Evolutionary conservation across 1,284 basidiomycete species (phyloP).

Genomic region (Sporisorium iseilematis-ciliati): DNA sequence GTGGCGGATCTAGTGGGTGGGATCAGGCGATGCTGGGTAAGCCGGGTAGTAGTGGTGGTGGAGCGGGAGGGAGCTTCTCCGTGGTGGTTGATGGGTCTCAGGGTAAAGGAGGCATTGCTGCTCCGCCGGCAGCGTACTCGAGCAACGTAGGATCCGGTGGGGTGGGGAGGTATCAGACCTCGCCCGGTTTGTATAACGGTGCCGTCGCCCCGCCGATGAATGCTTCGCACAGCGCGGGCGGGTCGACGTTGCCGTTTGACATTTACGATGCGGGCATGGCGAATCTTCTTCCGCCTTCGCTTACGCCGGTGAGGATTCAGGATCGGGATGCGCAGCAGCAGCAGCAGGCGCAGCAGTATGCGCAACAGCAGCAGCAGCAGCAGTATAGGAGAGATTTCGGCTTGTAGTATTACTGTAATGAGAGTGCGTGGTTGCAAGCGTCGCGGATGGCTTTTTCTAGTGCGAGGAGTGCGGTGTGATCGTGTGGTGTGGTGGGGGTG

Average conservation of each 20-base stretch:
- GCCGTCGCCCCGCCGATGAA: conserved; percentile 23
- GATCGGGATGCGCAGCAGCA: conserved; percentile 28
- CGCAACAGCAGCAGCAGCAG: conserved; percentile 35
- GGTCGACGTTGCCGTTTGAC: conserved; percentile 48
- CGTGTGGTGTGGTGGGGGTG: conserved; percentile 20
- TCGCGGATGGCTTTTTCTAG: conserved; percentile 51
- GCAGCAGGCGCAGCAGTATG: conserved; percentile 35
- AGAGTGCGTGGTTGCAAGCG: conserved; percentile 21
- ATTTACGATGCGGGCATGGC: conserved; percentile 61
- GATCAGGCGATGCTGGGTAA: conserved; percentile 23
- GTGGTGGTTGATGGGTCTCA: conserved; percentile 43
- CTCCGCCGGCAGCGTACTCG: conserved; percentile 43
- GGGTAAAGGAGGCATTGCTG: conserved; percentile 24
- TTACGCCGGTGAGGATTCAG: conserved; percentile 48
- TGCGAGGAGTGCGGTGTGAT: conserved; percentile 38
- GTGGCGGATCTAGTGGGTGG: conserved; percentile 17
- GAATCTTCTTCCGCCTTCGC: conserved; percentile 40
- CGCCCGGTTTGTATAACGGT: conserved; percentile 26
- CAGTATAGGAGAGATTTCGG: conserved; percentile 27
- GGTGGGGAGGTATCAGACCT: conserved; percentile 25
- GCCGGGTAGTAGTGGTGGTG: not conserved
- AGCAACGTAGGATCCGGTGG: conserved; percentile 7
- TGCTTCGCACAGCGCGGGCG: conserved; percentile 14
- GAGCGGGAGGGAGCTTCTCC: conserved; percentile 30
- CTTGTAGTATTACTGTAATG: conserved; percentile 4